Evolutionary conservation across 202 grass and related monocot species (phyloP), one percentile per base, ranked within the genome.

Genomic region (Cymbopogon flexuosus): DNA sequence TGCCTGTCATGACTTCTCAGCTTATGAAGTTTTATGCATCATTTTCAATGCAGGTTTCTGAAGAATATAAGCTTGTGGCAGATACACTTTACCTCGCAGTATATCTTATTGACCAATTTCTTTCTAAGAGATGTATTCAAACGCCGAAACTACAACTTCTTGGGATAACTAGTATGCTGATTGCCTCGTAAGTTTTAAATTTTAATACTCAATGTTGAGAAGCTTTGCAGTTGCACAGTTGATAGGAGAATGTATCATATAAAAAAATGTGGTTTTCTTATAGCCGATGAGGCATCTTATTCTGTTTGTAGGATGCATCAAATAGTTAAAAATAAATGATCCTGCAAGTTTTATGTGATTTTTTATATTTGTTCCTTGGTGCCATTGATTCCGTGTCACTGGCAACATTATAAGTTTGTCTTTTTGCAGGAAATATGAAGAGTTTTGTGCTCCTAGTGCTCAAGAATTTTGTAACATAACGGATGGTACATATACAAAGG

Each of bases 151-250:
- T 99, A 23, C 96, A 99, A 67, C 90, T 99, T 61, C 86, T 98
- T 85, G 96, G 96, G 81, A 87, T 99, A 85, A 91, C 96, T n/a
- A 91, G 90, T 83, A 91, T 99, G 96, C 65, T 99, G 59, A 93
- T 99, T 87, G 96, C 96, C 41, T 95, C 92, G 96, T 99, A 93
- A 95, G 88, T 87, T 63, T 86, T 75, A 60, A 45, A 73, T 57
- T 73, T 86, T 76, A 78, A 64, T 79, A 27, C 52, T 54, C 18
- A 46, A 13, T 62, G 36, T 35, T 79, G 1, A 77, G 54, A 82
- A 46, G 10, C 29, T 49, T 61, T 81, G 71, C 13, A 52, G 31
- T 64, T 47, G 30, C 8, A 22, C 5, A 69, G 66, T 47, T 2
- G 62, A 73, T 37, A 78, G 47, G 14, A 65, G n/a, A 56, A 64